Evolutionary conservation across 768 basidiomycete genomes (phyloP), one percentile per base, ranked within the genome.

Genomic region (Suillus decipiens): DNA sequence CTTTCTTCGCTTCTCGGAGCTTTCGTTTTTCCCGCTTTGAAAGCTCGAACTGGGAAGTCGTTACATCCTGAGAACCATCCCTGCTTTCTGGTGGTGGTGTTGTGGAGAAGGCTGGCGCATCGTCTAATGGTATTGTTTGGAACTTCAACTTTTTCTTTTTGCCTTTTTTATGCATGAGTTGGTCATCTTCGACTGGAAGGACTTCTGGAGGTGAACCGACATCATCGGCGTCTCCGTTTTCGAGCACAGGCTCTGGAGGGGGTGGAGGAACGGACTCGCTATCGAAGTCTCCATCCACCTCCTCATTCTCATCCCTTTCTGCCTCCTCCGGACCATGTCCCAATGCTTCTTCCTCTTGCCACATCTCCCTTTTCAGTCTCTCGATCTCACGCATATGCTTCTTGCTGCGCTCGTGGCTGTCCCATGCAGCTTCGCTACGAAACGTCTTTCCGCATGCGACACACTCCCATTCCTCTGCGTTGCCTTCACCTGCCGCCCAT

Each of bases 381-480:
- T 93, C 92, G 14, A 99, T 86, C 65, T 95, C 92, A 75, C 90
- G 93, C 72, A 92, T 72, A 70, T 99, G 97, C 75, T 95, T 97
- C 77, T 91, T 91, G 74, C 95, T 97, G 67, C 95, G 82, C 74
- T 99, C 97, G 66, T 99, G 97, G 73, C 95, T 98, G 68, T 89
- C 82, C 96, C 96, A 99, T 5, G 95, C 93, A 0, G 93, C 92
- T 69, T 98, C 95, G 66, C 89, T 95, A 70, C 89, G 80, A 72
- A 98, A 99, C 0, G 84, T 82, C 79, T 97, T 98, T 34, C 84
- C 81, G 70, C 97, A 99, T 9, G 89, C 96, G n/a, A 98, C 89
- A 70, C 97, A 99, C 73, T 96, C 95, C 89, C 90, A 95, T 71
- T 92, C 91, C 69, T 94, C 91, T 5, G 83, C 76, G 63, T 89